Percentiles rank a stretch among this genome's conserved stretches.
phyloP scores from a whole-genome alignment of 805 yeast species.

The Lipomyces starkeyi region DNA sequence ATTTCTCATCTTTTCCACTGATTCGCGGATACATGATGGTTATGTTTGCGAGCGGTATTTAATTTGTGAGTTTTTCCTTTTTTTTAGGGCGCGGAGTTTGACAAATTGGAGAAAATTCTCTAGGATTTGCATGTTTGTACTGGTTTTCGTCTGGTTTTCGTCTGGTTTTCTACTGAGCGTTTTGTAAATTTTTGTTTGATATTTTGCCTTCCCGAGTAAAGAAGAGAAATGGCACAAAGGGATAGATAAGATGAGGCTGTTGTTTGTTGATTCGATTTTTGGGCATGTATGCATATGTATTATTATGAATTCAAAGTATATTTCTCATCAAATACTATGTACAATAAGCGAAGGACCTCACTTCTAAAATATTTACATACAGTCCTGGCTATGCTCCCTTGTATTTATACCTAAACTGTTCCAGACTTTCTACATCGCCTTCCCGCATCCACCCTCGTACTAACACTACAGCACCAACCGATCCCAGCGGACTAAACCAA shows the following conservation, averaged over 20 bases:
- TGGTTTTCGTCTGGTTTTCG: constrained; percentile 1
- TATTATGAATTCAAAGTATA: constrained; percentile 4
- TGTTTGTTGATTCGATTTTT: constrained; percentile 11
- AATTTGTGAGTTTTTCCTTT: background rate
- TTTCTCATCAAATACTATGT: background rate
- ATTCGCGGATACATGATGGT: background rate
- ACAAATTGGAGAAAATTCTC: background rate
- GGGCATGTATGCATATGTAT: constrained; percentile 8
- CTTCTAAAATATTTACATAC: background rate
- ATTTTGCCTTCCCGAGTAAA: background rate
- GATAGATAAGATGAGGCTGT: constrained; percentile 1
- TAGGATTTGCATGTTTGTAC: constrained; percentile 6
- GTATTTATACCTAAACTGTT: constrained; percentile 36
- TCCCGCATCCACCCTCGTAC: constrained; percentile 37
- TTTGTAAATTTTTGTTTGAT: constrained; percentile 8
- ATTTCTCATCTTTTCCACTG: background rate
- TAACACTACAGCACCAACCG: constrained; percentile 15
- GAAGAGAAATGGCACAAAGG: background rate
- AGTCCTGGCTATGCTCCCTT: constrained; percentile 29
- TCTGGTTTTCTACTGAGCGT: background rate
- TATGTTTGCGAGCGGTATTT: background rate
- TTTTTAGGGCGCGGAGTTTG: background rate
- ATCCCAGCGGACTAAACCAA: constrained; percentile 32
- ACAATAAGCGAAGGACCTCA: background rate
- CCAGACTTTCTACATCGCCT: constrained; percentile 31